Conservation (phyloP, 352 stramenopile genomes). For the Globisporangium splendens region DNA sequence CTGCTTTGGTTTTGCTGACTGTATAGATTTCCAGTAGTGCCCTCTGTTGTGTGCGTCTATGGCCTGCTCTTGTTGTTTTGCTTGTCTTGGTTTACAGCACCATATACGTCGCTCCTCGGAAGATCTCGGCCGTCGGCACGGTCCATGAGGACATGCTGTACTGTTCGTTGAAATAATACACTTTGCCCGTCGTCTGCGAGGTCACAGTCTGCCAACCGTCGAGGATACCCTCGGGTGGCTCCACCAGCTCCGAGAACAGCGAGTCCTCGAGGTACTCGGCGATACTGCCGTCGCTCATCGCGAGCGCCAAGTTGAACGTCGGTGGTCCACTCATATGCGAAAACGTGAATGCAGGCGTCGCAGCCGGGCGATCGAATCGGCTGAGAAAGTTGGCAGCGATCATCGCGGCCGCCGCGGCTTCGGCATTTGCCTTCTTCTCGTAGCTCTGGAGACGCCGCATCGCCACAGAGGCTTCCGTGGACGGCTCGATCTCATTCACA, state of each 20-base stretch:
- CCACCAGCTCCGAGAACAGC: slow-evolving; percentile 49
- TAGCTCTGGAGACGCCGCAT: slow-evolving; percentile 51
- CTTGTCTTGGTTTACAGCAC: slow-evolving; percentile 45
- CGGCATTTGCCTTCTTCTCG: slow-evolving; percentile 51
- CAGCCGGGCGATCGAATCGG: slow-evolving; percentile 8
- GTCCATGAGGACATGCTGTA: slow-evolving; percentile 78
- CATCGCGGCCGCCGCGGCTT: slow-evolving; percentile 35
- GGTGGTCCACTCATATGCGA: slow-evolving; percentile 17
- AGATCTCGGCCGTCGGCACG: slow-evolving; percentile 53
- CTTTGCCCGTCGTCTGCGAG: slow-evolving; percentile 68
- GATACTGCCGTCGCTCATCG: slow-evolving; percentile 68
- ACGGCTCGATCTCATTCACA: slow-evolving; percentile 41
- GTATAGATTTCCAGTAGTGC: no score
- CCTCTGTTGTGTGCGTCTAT: no score
- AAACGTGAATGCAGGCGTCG: slow-evolving; percentile 10
- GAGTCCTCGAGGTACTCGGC: slow-evolving; percentile 63
- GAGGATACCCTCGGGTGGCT: slow-evolving; percentile 31
- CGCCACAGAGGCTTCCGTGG: slow-evolving; percentile 33
- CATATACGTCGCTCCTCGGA: slow-evolving; percentile 60
- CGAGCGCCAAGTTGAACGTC: slow-evolving; percentile 50
- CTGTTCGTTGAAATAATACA: slow-evolving; percentile 83
- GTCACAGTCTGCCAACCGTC: slow-evolving; percentile 64
- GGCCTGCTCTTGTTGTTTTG: background rate
- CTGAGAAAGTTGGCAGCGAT: slow-evolving; percentile 59
- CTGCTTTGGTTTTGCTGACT: background rate